phyloP scores from a whole-genome alignment of 768 basidiomycete species.

The Podaxis mareebaensis region DNA sequence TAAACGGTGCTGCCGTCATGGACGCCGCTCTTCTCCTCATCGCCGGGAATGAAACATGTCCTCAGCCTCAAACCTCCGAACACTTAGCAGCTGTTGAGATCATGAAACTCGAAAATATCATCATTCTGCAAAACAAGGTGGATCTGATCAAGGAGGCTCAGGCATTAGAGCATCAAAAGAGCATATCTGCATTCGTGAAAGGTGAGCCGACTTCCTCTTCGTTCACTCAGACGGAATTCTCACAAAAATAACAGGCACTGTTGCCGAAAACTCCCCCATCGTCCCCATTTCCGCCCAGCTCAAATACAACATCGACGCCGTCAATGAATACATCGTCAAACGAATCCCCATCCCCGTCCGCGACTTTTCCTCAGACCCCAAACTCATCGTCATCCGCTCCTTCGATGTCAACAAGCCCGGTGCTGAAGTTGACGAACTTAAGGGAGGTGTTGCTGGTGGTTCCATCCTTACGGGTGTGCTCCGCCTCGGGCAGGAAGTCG shows the following conservation, averaged over 20 bases:
- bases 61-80: slow-evolving; percentile 98
- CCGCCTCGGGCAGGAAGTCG: slow-evolving; percentile 88
- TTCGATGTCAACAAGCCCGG: slow-evolving; percentile 99
- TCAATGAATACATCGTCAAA: slow-evolving; percentile 98
- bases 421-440: slow-evolving; percentile 93
- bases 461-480: slow-evolving; percentile 93
- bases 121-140: slow-evolving; percentile 98
- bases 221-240: neutral
- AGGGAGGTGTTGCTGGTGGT: slow-evolving; percentile 98
- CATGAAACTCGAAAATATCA: slow-evolving; percentile 98
- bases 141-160: slow-evolving; percentile 95
- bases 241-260: slow-evolving; percentile 68
- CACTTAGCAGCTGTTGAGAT: slow-evolving; percentile 99
- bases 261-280: slow-evolving; percentile 96
- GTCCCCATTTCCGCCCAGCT: slow-evolving; percentile 98
- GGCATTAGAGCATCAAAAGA: slow-evolving; percentile 94
- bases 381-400: slow-evolving; percentile 97
- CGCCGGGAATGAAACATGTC: slow-evolving; percentile 98
- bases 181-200: slow-evolving; percentile 94
- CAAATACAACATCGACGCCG: slow-evolving; percentile 99
- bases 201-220: slow-evolving; percentile 43
- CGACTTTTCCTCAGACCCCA: slow-evolving; percentile 89
- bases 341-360: slow-evolving; percentile 93
- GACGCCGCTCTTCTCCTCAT: slow-evolving; percentile 95
- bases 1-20: slow-evolving; percentile 99